These are phyloP conservation scores for Gossypium rotundifolium DNA, from an alignment of 345 rosid species.

Conservation along the genomic window DNA sequence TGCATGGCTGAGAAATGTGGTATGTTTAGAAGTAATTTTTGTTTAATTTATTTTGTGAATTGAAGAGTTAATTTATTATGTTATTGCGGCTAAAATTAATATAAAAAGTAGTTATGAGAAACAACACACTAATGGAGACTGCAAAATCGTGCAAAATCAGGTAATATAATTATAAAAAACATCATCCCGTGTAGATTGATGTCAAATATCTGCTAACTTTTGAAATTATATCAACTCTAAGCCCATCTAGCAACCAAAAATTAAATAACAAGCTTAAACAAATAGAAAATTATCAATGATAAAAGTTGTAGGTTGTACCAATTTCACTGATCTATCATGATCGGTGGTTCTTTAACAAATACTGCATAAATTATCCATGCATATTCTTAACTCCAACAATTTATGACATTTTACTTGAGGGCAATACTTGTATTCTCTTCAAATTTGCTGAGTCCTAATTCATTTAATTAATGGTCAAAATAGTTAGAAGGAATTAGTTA, in stretches of 20 bases:
- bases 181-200: not conserved
- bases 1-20: constrained; percentile 95
- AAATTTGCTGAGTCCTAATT: not conserved
- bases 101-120: not conserved
- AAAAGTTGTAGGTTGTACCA: too few relatives aligned
- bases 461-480: too few relatives aligned
- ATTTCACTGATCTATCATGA: too few relatives aligned
- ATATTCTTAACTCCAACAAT: not conserved
- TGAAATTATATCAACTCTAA: not conserved
- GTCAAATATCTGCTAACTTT: too few relatives aligned
- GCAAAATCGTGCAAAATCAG: not conserved
- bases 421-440: not conserved
- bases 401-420: not conserved
- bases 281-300: not conserved
- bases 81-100: not conserved
- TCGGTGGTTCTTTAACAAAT: too few relatives aligned
- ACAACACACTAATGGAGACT: not conserved
- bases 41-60: constrained; percentile 1
- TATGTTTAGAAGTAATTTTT: constrained; percentile 24
- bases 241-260: too few relatives aligned
- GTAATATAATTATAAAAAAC: not conserved
- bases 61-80: not conserved
- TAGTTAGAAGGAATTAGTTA: too few relatives aligned
- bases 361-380: not conserved
- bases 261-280: not conserved